phyloP scores from a whole-genome alignment of 2,329 filamentous ascomycete genomes.

The Penicillium sp. region DNA sequence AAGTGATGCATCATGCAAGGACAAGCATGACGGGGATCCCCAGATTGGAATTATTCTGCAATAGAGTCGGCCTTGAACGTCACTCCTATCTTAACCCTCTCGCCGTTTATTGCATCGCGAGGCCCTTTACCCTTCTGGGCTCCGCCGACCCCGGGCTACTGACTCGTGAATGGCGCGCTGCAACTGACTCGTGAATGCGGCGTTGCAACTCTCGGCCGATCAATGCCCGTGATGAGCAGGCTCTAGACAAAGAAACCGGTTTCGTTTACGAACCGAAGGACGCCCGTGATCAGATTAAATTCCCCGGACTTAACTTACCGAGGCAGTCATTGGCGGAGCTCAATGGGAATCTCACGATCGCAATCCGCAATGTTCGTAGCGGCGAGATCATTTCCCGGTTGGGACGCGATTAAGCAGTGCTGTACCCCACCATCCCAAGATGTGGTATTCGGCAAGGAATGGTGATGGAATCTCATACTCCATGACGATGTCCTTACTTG shows the following conservation, averaged over 20 bases:
- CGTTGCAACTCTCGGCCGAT: conserved; percentile 13
- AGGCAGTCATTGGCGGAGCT: conserved; percentile 16
- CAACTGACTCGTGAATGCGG: too few relatives aligned
- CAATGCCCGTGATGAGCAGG: conserved; percentile 5
- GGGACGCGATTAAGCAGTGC: neutral
- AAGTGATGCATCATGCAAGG: conserved; percentile 26
- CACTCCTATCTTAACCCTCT: neutral
- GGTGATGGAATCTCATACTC: conserved; percentile 12
- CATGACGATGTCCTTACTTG: conserved; percentile 22
- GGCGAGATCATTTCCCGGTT: conserved; percentile 3
- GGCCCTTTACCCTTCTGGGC: neutral
- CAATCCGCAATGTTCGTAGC: neutral
- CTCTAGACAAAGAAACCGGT: neutral
- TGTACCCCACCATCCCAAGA: conserved; percentile 14
- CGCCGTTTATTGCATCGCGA: neutral
- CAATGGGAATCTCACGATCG: neutral
- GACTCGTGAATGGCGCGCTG: conserved; percentile 12
- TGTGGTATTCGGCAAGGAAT: conserved; percentile 23
- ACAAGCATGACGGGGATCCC: conserved; percentile 9
- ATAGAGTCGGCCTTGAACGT: neutral
- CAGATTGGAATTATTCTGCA: conserved; percentile 7
- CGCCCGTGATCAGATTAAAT: neutral
- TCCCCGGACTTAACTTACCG: neutral
- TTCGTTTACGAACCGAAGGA: neutral
- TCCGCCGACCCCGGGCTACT: neutral